phyloP scores from a whole-genome alignment of 305 asterid species.

The Withania somnifera region DNA sequence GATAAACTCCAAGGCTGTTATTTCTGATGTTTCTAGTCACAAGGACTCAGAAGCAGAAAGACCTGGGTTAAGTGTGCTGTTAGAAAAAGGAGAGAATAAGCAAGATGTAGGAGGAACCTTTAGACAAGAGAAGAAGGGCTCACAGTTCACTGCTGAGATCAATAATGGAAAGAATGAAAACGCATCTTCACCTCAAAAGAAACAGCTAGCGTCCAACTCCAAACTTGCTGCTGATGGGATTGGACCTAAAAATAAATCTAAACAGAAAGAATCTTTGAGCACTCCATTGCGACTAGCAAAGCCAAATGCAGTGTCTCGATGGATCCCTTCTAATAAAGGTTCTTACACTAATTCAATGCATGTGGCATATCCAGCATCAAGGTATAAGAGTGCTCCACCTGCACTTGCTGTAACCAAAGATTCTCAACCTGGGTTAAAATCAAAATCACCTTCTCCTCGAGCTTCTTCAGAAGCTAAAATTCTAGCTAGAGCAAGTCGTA shows the following conservation, averaged over 20 bases:
- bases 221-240: conserved; percentile 37
- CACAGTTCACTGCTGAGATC: conserved; percentile 26
- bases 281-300: conserved; percentile 45
- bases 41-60: conserved; percentile 16
- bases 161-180: conserved; percentile 38
- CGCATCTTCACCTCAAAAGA: conserved; percentile 31
- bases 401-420: conserved; percentile 47
- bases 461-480: conserved; percentile 35
- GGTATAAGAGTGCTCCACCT: conserved; percentile 84
- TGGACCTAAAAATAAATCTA: conserved; percentile 38
- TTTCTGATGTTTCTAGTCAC: conserved; percentile 19
- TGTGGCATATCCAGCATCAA: conserved; percentile 72
- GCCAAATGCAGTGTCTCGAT: conserved; percentile 69
- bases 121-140: conserved; percentile 35
- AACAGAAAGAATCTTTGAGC: conserved; percentile 41
- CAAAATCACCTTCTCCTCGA: conserved; percentile 36
- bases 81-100: conserved; percentile 32
- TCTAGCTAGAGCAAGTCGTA: conserved; percentile 23
- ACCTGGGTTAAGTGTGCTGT: conserved; percentile 15
- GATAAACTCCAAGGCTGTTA: conserved; percentile 13
- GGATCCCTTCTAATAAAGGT: conserved; percentile 93
- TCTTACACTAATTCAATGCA: conserved; percentile 85
- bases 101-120: conserved; percentile 23
- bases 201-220: conserved; percentile 26
- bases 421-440: conserved; percentile 40